Evolutionary conservation across 805 yeast species (phyloP).

Genomic region (Wickerhamiella hasegawae): DNA sequence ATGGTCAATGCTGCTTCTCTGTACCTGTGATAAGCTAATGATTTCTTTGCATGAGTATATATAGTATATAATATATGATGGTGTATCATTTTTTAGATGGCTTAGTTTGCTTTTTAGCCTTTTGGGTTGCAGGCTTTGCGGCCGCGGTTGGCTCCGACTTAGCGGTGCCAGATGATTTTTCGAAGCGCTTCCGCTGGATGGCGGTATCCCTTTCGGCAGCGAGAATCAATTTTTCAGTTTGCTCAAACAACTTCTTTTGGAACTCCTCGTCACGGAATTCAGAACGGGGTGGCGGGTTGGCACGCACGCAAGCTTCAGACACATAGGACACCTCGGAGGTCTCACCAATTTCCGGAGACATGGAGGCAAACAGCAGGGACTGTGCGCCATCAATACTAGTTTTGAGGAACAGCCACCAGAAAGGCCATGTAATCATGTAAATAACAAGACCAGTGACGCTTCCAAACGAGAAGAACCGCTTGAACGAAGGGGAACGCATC

Average conservation of each 20-base stretch:
- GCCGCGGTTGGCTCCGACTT: neutral
- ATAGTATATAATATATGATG: no score
- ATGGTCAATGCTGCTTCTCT: slow-evolving; percentile 93
- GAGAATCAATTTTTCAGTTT: slow-evolving; percentile 42
- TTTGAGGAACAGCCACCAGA: slow-evolving; percentile 71
- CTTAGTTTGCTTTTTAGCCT: no score
- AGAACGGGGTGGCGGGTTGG: slow-evolving; percentile 32
- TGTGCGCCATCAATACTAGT: slow-evolving; percentile 69
- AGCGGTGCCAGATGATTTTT: neutral
- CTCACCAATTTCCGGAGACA: slow-evolving; percentile 53
- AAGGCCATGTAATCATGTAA: slow-evolving; percentile 57
- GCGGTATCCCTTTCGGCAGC: slow-evolving; percentile 59
- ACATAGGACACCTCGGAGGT: slow-evolving; percentile 52
- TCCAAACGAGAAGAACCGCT: slow-evolving; percentile 67
- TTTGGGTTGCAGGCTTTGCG: neutral
- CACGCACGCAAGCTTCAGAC: slow-evolving; percentile 49
- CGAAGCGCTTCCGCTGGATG: slow-evolving; percentile 34
- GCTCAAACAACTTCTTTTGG: slow-evolving; percentile 43
- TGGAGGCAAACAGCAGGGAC: slow-evolving; percentile 46
- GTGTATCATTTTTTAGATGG: no score
- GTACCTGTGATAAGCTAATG: slow-evolving; percentile 30
- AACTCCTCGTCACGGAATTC: slow-evolving; percentile 50
- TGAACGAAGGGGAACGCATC: slow-evolving; percentile 74
- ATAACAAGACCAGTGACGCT: slow-evolving; percentile 40
- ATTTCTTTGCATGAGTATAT: neutral